Conservation (phyloP, 345 rosid species). For the Populus ilicifolia region DNA sequence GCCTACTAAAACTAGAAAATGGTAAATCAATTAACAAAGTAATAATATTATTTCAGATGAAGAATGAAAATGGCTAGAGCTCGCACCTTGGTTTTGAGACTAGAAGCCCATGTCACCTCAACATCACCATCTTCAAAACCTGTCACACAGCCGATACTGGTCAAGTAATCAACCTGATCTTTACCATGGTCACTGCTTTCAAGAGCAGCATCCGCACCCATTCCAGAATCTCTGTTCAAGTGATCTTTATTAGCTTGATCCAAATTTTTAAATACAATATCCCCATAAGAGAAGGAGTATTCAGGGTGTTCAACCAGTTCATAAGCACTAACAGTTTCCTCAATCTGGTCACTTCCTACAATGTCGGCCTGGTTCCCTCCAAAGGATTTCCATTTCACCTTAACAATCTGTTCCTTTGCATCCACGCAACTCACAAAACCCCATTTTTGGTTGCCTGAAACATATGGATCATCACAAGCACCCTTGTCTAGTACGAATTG, state of each 20-base stretch:
- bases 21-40: not conserved
- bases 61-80: constrained; percentile 13
- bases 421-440: constrained; percentile 63
- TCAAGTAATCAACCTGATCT: constrained; percentile 36
- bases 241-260: constrained; percentile 22
- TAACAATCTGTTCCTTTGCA: constrained; percentile 73
- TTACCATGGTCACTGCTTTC: constrained; percentile 17
- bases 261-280: constrained; percentile 53
- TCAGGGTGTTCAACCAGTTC: constrained; percentile 88
- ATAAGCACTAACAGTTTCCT: constrained; percentile 75
- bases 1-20: not conserved
- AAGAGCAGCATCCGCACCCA: constrained; percentile 15
- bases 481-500: constrained; percentile 79
- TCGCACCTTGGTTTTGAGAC: constrained; percentile 57
- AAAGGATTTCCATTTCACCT: constrained; percentile 57
- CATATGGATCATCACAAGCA: constrained; percentile 36
- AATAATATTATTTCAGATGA: not conserved
- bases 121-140: constrained; percentile 69
- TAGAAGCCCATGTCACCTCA: constrained; percentile 82
- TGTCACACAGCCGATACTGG: constrained; percentile 62
- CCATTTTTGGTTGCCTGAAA: constrained; percentile 49
- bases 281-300: constrained; percentile 60
- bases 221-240: constrained; percentile 15
- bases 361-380: constrained; percentile 29
- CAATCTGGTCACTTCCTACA: constrained; percentile 30